These are phyloP conservation scores for Pseudogymnoascus sp. DNA, from an alignment of 2,329 filamentous ascomycete genomes.

Conservation along the genomic window DNA sequence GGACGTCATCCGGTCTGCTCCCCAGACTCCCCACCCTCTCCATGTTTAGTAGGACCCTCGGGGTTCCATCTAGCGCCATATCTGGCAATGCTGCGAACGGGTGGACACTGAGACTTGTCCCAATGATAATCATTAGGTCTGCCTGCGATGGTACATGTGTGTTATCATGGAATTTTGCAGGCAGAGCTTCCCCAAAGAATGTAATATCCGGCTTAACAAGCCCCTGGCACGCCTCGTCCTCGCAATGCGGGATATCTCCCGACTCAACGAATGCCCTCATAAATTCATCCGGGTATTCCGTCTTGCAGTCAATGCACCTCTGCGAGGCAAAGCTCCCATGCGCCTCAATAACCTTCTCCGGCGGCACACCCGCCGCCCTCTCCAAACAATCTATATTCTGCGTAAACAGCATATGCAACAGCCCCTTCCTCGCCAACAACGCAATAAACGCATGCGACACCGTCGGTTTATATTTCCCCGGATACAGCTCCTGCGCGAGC, in stretches of 20 bases:
- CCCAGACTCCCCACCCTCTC: conserved; percentile 77
- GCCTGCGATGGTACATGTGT: conserved; percentile 49
- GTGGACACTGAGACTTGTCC: conserved; percentile 78
- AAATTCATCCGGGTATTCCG: conserved; percentile 58
- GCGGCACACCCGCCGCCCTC: conserved; percentile 73
- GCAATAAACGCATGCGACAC: conserved; percentile 83
- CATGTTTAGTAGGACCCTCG: conserved; percentile 79
- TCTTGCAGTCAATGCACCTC: conserved; percentile 81
- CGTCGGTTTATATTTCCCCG: conserved; percentile 80
- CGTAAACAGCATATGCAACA: conserved; percentile 81
- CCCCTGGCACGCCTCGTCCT: conserved; percentile 54
- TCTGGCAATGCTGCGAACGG: conserved; percentile 79
- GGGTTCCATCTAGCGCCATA: conserved; percentile 51
- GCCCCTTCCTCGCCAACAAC: conserved; percentile 68
- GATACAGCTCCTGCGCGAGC: conserved; percentile 84
- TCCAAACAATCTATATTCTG: conserved; percentile 98
- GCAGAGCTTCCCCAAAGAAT: conserved; percentile 73
- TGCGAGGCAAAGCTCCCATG: conserved; percentile 93
- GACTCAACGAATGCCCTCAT: conserved; percentile 64
- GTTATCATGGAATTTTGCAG: conserved; percentile 54
- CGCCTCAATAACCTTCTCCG: conserved; percentile 77
- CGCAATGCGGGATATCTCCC: conserved; percentile 64
- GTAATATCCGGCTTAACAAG: conserved; percentile 75
- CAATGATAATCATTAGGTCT: conserved; percentile 77
- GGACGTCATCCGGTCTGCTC: conserved; percentile 70